These are phyloP conservation scores for Scheffersomyces amazonensis DNA, from an alignment of 805 yeast species.

Conservation along the genomic window DNA sequence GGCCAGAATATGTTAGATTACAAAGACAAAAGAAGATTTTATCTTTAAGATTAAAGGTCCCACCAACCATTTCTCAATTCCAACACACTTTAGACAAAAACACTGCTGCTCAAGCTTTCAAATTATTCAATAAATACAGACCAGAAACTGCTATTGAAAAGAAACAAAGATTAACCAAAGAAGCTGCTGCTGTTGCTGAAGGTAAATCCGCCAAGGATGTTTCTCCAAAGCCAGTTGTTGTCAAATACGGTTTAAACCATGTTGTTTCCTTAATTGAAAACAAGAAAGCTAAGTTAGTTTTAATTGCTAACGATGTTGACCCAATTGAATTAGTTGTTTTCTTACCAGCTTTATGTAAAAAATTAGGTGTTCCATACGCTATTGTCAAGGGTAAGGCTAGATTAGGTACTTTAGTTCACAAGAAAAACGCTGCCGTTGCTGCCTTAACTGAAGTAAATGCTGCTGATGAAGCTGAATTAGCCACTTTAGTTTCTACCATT, in stretches of 20 bases:
- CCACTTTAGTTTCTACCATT: conserved; percentile 87
- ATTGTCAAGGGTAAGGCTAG: conserved; percentile 98
- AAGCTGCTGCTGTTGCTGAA: conserved; percentile 98
- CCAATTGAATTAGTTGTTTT: conserved; percentile 96
- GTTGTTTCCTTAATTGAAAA: conserved; percentile 95
- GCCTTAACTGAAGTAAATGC: conserved; percentile 93
- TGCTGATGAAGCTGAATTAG: conserved; percentile 92
- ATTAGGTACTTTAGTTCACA: conserved; percentile 94
- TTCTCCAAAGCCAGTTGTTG: conserved; percentile 94
- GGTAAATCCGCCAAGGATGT: conserved; percentile 97
- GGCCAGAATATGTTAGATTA: conserved; percentile 98
- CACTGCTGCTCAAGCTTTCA: conserved; percentile 96
- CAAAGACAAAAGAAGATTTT: conserved; percentile 99
- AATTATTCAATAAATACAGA: conserved; percentile 97
- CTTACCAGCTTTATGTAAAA: conserved; percentile 97
- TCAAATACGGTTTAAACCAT: conserved; percentile 99
- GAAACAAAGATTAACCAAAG: conserved; percentile 98
- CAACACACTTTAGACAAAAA: conserved; percentile 95
- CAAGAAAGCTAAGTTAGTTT: conserved; percentile 97
- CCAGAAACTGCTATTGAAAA: conserved; percentile 97
- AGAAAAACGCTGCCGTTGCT: conserved; percentile 95
- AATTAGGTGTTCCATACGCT: conserved; percentile 99
- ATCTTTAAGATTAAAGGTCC: conserved; percentile 95
- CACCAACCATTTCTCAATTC: conserved; percentile 98
- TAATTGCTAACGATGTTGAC: conserved; percentile 98